Conservation (phyloP, 805 yeast species). For the Wickerhamomyces ciferrii region DNA sequence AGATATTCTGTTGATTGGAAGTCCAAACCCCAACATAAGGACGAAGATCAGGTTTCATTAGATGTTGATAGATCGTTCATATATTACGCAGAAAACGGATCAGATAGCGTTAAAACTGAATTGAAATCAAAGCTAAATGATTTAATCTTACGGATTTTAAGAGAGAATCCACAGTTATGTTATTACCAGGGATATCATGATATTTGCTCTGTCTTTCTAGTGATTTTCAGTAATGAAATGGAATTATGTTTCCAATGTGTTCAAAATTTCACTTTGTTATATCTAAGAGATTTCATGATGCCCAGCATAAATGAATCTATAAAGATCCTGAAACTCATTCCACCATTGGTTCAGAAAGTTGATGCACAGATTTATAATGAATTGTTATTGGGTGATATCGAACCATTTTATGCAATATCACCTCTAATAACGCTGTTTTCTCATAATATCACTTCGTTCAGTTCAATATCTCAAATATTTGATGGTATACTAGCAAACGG, state of each 20-base stretch:
- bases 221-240: conserved; percentile 40
- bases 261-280: conserved; percentile 50
- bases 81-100: conserved; percentile 24
- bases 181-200: conserved; percentile 97
- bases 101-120: conserved; percentile 12
- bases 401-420: conserved; percentile 69
- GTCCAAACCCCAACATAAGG: conserved; percentile 38
- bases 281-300: conserved; percentile 83
- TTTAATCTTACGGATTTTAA: conserved; percentile 48
- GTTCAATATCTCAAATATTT: conserved; percentile 55
- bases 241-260: conserved; percentile 32
- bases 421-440: conserved; percentile 73
- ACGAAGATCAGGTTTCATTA: conserved; percentile 72
- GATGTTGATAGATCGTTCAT: conserved; percentile 76
- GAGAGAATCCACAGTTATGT: conserved; percentile 54
- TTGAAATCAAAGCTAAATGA: conserved; percentile 21
- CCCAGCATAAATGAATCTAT: conserved; percentile 61
- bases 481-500: conserved; percentile 58
- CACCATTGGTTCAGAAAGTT: conserved; percentile 44
- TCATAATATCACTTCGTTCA: conserved; percentile 54
- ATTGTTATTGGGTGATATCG: conserved; percentile 32
- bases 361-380: conserved; percentile 39
- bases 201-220: conserved; percentile 59
- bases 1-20: not conserved
- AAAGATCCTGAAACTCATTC: conserved; percentile 60